phyloP scores from a whole-genome alignment of 1,284 basidiomycete species.

The Moniliella sp. region DNA sequence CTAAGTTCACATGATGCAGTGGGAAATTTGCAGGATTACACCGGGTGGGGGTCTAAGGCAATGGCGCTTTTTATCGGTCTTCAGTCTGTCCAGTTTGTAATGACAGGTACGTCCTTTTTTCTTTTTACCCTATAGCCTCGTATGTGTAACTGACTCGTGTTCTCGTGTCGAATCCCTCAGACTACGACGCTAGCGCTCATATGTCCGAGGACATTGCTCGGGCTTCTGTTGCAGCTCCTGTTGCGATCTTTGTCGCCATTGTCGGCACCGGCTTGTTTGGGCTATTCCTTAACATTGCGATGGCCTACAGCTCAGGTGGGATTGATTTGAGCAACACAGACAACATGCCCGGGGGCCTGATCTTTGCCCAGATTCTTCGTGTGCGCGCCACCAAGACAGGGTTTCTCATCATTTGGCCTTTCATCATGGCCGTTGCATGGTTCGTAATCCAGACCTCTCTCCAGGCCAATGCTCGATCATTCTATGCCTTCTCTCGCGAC shows the following conservation, averaged over 20 bases:
- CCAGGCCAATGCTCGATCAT: slow-evolving; percentile 64
- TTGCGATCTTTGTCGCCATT: slow-evolving; percentile 68
- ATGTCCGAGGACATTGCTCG: slow-evolving; percentile 76
- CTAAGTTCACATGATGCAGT: slow-evolving; percentile 53
- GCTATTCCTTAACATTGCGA: slow-evolving; percentile 37
- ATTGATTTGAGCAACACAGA: too few relatives aligned
- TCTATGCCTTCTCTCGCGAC: slow-evolving; percentile 75
- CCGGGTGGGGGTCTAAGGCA: slow-evolving; percentile 58
- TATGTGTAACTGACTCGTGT: too few relatives aligned
- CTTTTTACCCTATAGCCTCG: too few relatives aligned
- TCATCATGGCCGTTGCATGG: slow-evolving; percentile 31
- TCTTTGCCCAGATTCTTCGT: slow-evolving; percentile 26
- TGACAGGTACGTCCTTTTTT: too few relatives aligned
- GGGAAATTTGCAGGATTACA: slow-evolving; percentile 43
- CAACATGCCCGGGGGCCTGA: slow-evolving; percentile 25
- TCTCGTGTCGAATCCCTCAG: too few relatives aligned
- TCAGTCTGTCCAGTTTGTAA: slow-evolving; percentile 55
- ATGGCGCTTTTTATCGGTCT: slow-evolving; percentile 68
- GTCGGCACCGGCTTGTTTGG: slow-evolving; percentile 23
- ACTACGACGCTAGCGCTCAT: slow-evolving; percentile 51
- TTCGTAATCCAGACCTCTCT: slow-evolving; percentile 41
- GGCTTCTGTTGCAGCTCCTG: slow-evolving; percentile 55
- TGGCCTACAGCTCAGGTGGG: slow-evolving; percentile 51
- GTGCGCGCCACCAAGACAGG: slow-evolving; percentile 33
- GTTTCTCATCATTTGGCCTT: slow-evolving; percentile 46